Evolutionary conservation across 23 red algal species (phyloP).

Genomic region (Gracilariopsis chorda): DNA sequence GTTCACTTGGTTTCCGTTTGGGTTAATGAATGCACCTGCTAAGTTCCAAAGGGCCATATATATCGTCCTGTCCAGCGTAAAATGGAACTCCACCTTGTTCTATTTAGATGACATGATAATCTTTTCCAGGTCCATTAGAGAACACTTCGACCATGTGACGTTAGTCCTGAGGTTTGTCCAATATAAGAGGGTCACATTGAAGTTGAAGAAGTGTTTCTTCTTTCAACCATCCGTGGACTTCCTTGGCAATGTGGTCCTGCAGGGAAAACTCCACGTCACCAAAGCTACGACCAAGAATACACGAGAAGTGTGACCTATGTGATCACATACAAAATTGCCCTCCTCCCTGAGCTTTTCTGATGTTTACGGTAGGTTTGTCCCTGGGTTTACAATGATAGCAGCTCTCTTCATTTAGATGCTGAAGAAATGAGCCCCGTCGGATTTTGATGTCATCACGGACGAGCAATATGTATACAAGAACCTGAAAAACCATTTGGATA

Average conservation of each 20-base stretch:
- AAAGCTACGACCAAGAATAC: too few relatives aligned
- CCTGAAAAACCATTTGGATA: too few relatives aligned
- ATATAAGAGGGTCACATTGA: not conserved
- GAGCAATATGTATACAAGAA: too few relatives aligned
- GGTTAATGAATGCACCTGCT: slow-evolving; percentile 2
- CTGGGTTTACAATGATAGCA: too few relatives aligned
- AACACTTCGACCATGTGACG: not conserved
- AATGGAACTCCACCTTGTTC: not conserved
- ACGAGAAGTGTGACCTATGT: too few relatives aligned
- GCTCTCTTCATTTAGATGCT: too few relatives aligned
- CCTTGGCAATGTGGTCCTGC: not conserved
- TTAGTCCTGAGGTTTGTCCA: not conserved
- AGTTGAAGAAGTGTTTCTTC: slow-evolving; percentile 4
- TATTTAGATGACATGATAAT: slow-evolving; percentile 29
- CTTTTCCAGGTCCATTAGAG: not conserved
- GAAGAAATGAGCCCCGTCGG: too few relatives aligned
- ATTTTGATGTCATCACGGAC: too few relatives aligned
- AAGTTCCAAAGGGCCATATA: slow-evolving; percentile 6
- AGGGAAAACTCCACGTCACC: too few relatives aligned
- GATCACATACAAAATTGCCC: too few relatives aligned
- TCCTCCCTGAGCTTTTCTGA: too few relatives aligned
- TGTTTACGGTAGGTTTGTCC: too few relatives aligned
- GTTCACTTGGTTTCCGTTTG: not conserved
- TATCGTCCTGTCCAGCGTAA: not conserved
- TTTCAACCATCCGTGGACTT: not conserved